Conservation (phyloP, 2,329 filamentous ascomycete genomes). For the Pestalotiopsis sp. region DNA sequence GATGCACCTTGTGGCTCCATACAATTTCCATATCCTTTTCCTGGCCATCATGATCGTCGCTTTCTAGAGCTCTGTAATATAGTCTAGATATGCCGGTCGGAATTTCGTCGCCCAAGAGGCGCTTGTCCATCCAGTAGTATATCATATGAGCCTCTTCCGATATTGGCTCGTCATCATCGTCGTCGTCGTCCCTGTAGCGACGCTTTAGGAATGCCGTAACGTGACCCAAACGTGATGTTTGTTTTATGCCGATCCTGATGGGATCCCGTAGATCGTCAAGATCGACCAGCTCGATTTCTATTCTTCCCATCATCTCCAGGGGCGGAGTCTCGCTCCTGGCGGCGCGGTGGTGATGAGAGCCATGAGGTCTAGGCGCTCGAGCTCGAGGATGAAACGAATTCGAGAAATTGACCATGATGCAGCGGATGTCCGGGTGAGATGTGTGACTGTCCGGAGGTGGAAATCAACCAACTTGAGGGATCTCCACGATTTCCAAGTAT, state of each 20-base stretch:
- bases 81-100: conserved; percentile 18
- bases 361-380: not conserved
- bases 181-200: not conserved
- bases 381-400: not conserved
- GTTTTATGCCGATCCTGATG: conserved; percentile 20
- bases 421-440: not conserved
- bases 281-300: conserved; percentile 24
- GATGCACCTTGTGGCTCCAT: conserved; percentile 17
- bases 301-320: conserved; percentile 6
- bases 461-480: no score
- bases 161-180: conserved; percentile 4
- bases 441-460: no score
- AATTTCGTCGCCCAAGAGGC: conserved; percentile 18
- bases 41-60: conserved; percentile 22
- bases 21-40: conserved; percentile 19
- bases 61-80: conserved; percentile 22
- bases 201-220: conserved; percentile 16
- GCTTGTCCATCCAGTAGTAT: conserved; percentile 20
- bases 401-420: conserved; percentile 1
- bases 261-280: conserved; percentile 22
- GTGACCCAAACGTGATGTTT: conserved; percentile 18
- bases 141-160: conserved; percentile 19
- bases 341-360: not conserved
- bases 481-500: no score
- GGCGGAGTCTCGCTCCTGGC: not conserved